Percentiles rank a stretch among this genome's conserved stretches.
phyloP scores from a whole-genome alignment of 805 yeast genomes.

The Alloascoidea hylecoeti region DNA sequence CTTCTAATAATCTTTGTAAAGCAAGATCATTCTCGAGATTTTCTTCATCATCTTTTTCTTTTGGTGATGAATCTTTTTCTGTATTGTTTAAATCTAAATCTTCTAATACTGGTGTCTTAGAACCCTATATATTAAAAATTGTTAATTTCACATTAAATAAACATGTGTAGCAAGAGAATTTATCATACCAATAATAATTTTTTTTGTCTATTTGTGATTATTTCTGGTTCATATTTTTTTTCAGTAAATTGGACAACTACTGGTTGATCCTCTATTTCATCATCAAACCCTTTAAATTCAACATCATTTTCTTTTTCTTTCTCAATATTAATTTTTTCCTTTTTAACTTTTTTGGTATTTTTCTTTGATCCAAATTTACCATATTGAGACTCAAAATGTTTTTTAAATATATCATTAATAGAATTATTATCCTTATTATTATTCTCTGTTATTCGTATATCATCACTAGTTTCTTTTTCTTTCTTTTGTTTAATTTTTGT shows the following conservation, averaged over 20 bases:
- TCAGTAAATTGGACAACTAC: conserved; percentile 18
- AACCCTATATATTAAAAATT: too few relatives aligned
- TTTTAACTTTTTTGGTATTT: not conserved
- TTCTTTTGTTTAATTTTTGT: too few relatives aligned
- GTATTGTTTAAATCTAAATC: conserved; percentile 4
- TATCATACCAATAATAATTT: conserved; percentile 14
- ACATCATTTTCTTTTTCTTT: conserved; percentile 7
- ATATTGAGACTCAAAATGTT: not conserved
- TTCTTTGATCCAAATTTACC: not conserved
- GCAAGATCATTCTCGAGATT: conserved; percentile 55
- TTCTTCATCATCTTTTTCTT: conserved; percentile 21
- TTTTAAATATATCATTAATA: conserved; percentile 4
- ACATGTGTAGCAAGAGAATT: conserved; percentile 2
- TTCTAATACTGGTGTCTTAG: conserved; percentile 17
- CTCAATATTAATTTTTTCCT: conserved; percentile 3
- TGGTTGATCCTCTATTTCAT: conserved; percentile 11
- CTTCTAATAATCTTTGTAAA: conserved; percentile 49
- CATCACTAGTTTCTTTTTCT: too few relatives aligned
- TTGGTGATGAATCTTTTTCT: conserved; percentile 2
- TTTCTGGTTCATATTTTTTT: conserved; percentile 9
- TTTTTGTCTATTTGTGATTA: conserved; percentile 10
- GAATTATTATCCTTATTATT: conserved; percentile 5
- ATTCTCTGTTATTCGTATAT: too few relatives aligned
- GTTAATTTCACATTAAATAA: too few relatives aligned
- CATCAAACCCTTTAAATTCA: conserved; percentile 12